phyloP scores from a whole-genome alignment of 2,329 filamentous ascomycete genomes.

The Ophiocordyceps unilateralis region DNA sequence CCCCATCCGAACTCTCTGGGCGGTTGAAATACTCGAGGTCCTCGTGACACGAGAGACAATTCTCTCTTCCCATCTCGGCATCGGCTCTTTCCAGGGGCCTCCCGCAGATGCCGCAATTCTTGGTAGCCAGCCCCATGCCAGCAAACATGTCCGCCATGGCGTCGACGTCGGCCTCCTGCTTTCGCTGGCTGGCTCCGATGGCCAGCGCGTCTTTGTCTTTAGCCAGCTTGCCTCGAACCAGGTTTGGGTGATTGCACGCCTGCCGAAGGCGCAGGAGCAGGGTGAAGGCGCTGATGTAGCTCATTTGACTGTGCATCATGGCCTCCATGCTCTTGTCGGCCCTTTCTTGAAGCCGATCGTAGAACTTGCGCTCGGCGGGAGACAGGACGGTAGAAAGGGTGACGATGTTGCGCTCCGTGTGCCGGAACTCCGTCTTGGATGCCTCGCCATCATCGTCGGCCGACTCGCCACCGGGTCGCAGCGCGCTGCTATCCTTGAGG shows the following conservation, averaged over 20 bases:
- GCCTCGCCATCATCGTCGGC: slow-evolving; percentile 32
- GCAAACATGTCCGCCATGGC: slow-evolving; percentile 75
- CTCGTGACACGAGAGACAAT: slow-evolving; percentile 57
- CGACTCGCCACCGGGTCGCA: slow-evolving; percentile 58
- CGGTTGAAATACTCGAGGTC: slow-evolving; percentile 51
- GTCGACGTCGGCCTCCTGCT: slow-evolving; percentile 52
- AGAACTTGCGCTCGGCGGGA: slow-evolving; percentile 67
- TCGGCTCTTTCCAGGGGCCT: slow-evolving; percentile 40
- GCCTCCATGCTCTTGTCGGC: slow-evolving; percentile 74
- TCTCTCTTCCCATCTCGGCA: slow-evolving; percentile 21
- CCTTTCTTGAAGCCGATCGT: slow-evolving; percentile 64
- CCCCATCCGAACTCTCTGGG: slow-evolving; percentile 21
- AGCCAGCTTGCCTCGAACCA: slow-evolving; percentile 70
- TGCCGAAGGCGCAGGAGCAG: slow-evolving; percentile 80
- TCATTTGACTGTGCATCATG: slow-evolving; percentile 73
- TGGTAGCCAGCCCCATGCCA: slow-evolving; percentile 59
- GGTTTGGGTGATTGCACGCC: slow-evolving; percentile 82
- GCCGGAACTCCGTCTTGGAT: slow-evolving; percentile 59
- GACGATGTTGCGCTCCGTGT: slow-evolving; percentile 79
- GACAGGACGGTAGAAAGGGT: slow-evolving; percentile 65
- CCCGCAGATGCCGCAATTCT: slow-evolving; percentile 73
- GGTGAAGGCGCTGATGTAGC: slow-evolving; percentile 87
- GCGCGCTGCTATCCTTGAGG: slow-evolving; percentile 69
- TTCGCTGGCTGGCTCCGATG: slow-evolving; percentile 40
- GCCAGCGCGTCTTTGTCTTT: slow-evolving; percentile 76